Base-by-base conservation (phyloP, 768 basidiomycete species). In the Mycena olivaceomarginata region DNA sequence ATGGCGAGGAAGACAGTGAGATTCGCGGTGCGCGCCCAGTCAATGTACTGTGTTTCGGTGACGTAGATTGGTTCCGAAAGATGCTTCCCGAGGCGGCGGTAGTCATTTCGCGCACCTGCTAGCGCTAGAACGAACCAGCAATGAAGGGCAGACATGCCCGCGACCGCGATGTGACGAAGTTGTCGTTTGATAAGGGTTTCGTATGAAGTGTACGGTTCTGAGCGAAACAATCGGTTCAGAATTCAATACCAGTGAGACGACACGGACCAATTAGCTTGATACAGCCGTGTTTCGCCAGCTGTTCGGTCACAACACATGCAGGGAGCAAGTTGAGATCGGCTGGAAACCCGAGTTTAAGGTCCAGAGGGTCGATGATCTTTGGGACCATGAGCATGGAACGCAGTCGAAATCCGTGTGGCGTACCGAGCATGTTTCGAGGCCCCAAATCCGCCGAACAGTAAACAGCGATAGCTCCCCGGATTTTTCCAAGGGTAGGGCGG, bases 191-290 rank as follows among this genome's bases (percentile, higher is more conserved):
- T 43, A 39, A 67, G 65, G 57, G 75, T 76, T 62, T 71, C 70
- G 59, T 72, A 76, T 11, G 75, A 76, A 12, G 65, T 64, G 70
- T 67, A 69, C 11, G 75, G 75, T 41, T 76, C 75, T 76, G 59
- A 9, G 37, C 16, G n/a, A 25, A 4, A 13, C 22, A 37, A 16
- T 48, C 18, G 31, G 31, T 37, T 13, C 39, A 56, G 31, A 11
- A 16, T 25, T 9, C 25, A 1, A 56, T 11, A 31, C n/a, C 12
- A 48, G 64, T 15, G 22, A 11, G 41, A 18, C 11, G 13, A 12
- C 8, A 78, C 74, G 9, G 13, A 79, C 77, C 77, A n/a, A 76
- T 72, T 22, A 79, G 3, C 39, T 79, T 79, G 20, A 79, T 76
- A 39, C 59, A 72, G 4, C 74, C 74, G 25, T 72, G 70, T 20